Conservation (phyloP, 345 rosid genomes). For the Carallia brachiata region DNA sequence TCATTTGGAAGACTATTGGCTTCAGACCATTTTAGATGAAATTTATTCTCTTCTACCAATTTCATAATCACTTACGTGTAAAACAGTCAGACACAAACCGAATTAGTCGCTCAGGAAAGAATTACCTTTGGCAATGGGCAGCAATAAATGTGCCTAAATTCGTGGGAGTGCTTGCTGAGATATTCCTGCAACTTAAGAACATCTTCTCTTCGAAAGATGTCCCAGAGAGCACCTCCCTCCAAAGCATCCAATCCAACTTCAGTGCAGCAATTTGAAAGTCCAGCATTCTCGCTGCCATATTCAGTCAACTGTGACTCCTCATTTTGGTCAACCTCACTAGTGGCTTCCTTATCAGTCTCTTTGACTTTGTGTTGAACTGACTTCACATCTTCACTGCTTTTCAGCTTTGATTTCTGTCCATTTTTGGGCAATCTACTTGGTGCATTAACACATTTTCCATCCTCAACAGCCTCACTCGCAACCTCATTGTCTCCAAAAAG, state of each 20-base stretch:
- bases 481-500: conserved; percentile 30
- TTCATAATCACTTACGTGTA: neutral
- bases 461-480: conserved; percentile 11
- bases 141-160: conserved; percentile 67
- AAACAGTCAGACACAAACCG: neutral
- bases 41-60: too few relatives aligned
- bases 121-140: conserved; percentile 56
- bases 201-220: conserved; percentile 73
- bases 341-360: neutral
- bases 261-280: conserved; percentile 3
- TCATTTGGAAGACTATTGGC: too few relatives aligned
- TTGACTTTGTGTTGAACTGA: neutral
- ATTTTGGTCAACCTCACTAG: neutral
- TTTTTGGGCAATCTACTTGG: neutral
- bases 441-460: neutral
- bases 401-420: conserved; percentile 7
- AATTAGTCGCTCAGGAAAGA: neutral
- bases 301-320: neutral
- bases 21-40: too few relatives aligned
- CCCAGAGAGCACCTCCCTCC: conserved; percentile 75
- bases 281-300: conserved; percentile 7
- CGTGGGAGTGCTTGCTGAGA: conserved; percentile 58
- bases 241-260: conserved; percentile 14
- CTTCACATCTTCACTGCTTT: neutral
- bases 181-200: conserved; percentile 60